Evolutionary conservation across 1,284 basidiomycete genomes (phyloP), one percentile per base, ranked within the genome.

Genomic region (Moesziomyces antarcticus): DNA sequence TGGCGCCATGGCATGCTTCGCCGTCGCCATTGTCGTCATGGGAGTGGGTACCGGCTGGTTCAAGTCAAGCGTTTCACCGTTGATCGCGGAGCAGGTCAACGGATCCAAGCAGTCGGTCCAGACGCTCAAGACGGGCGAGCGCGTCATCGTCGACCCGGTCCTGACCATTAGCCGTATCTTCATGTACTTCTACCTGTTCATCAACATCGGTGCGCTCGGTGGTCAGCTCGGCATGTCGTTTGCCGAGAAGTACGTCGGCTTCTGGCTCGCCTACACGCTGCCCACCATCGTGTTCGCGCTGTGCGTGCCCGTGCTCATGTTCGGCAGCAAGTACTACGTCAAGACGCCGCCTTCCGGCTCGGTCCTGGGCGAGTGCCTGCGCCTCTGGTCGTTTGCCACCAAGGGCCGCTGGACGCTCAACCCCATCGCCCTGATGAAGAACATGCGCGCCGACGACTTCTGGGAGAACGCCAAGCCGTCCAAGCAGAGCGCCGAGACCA

Each of bases 91-190:
- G 81, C 83, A 83, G 62, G 75, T 82, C 45, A 73, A 71, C 20
- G 63, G 70, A 14, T 75, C 75, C 10, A 74, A 79, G 49, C 73
- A 77, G 44, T 75, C 73, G 22, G 79, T 84, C 18, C 60, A 69
- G 50, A 60, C 50, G 11, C 88, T 87, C 2, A 87, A 86, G 67
- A 85, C 82, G 21, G 92, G 92, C 47, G 91, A 93, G 83, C 87
- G 89, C 37, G 92, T 94, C 56, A 90, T 94, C 67, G 89, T 94
- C 37, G 92, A 94, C 82, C 93, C 93, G 0, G 82, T 86, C 0
- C 77, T 91, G 77, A 94, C 93, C 1, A 87, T 79, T 41, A 70
- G 67, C 46, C 75, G 81, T 7, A 61, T 84, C 41, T 84, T 78
- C 56, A 68, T 79, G 61, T 82, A 78, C 77, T 84, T 82, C 58